phyloP scores from a whole-genome alignment of 2,329 filamentous ascomycete species.

The Beauveria bassiana region DNA sequence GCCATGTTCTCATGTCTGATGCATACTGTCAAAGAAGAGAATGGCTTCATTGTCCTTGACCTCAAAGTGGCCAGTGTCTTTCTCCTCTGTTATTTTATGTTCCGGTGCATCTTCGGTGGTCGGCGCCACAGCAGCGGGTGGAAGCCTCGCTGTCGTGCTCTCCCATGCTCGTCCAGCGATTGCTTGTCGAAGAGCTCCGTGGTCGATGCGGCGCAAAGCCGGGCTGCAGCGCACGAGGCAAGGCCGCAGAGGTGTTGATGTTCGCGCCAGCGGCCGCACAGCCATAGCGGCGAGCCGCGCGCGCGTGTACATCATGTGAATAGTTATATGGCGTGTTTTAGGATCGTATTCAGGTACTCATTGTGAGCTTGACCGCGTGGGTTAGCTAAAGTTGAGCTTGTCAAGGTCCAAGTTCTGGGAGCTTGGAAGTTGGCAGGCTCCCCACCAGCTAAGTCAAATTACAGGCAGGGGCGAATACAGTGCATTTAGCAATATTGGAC shows the following conservation, averaged over 20 bases:
- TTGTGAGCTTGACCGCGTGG: not conserved
- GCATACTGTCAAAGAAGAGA: slow-evolving; percentile 80
- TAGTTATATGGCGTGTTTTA: not conserved
- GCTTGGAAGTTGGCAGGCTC: not conserved
- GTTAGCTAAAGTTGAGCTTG: not conserved
- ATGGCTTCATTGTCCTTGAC: slow-evolving; percentile 70
- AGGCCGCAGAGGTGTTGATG: not conserved
- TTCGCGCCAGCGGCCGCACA: slow-evolving; percentile 8
- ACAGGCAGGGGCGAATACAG: not conserved
- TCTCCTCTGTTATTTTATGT: slow-evolving; percentile 38
- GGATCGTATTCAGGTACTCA: not conserved
- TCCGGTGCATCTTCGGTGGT: slow-evolving; percentile 12
- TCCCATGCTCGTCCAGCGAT: slow-evolving; percentile 11
- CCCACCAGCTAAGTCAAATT: not conserved
- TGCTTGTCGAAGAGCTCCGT: not conserved
- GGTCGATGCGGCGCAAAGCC: not conserved
- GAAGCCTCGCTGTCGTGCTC: slow-evolving; percentile 13
- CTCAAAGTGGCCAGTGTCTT: slow-evolving; percentile 75
- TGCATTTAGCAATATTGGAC: too few species aligned
- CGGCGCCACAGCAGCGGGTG: not conserved
- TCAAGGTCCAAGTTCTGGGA: not conserved
- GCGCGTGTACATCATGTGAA: not conserved
- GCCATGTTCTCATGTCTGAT: not conserved
- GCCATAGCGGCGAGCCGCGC: not conserved
- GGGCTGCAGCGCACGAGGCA: not conserved